Evolutionary conservation across 176 grass and related monocot species (phyloP), one percentile per base, ranked within the genome.

Genomic region (Oryza officinalis): DNA sequence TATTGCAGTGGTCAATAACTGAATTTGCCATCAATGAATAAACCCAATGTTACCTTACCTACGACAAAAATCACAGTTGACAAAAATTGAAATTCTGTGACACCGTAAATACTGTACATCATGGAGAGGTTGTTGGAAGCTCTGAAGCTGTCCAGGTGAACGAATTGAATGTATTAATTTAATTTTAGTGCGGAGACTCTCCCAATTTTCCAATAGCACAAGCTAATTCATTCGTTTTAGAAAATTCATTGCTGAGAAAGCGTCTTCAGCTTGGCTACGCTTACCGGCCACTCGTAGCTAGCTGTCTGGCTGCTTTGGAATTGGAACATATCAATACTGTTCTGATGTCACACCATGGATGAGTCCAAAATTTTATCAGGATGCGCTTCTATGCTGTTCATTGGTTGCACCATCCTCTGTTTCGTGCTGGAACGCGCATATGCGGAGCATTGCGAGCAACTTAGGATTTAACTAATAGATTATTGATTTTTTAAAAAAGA

Each of bases 341-440:
- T 77, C 13, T 33, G 38, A 65, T 37, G 79, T 65, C 86, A 59
- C 67, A 6, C 3, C 12, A 13, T 44, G 60, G 46, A 80, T 69
- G 60, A 47, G 63, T 84, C 57, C 87, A 84, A 75, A 83, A 72
- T 20, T 23, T 50, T 43, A 26, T 43, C 43, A 52, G 54, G 30
- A 79, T 73, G 22, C 40, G n/a, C 22, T 40, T 70, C n/a, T 54
- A 12, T 18, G 50, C 17, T 78, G 60, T 60, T 61, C 67, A 41
- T 44, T 79, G 61, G 38, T 27, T 27, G 46, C 3, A 5, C 13
- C 46, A 33, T 69, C 44, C 20, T 6, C 65, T 37, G 0, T 26
- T 20, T 30, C n/a, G 61, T 30, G 9, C n/a, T 30, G 65, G 83
- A 75, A 33, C 82, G 31, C 17, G 65, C 69, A 70, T 60, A 32